These are phyloP conservation scores for Alopecurus myosuroides DNA, from an alignment of 176 grass and related monocot genomes.

Conservation along the genomic window DNA sequence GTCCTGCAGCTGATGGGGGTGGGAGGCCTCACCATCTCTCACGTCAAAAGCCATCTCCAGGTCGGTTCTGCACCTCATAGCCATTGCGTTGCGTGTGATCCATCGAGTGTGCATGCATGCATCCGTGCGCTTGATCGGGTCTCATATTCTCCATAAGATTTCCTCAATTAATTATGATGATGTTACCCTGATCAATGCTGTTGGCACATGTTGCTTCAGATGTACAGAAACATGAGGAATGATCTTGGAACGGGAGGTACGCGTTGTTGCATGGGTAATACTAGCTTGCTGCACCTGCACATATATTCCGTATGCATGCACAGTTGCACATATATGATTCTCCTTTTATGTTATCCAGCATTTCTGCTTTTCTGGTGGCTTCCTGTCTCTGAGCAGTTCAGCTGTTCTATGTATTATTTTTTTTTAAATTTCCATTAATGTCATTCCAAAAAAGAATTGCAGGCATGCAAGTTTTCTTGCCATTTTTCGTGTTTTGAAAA, in stretches of 20 bases:
- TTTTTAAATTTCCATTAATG: neutral
- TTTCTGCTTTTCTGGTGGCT: neutral
- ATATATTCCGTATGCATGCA: neutral
- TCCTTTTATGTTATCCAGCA: neutral
- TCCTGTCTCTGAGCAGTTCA: neutral
- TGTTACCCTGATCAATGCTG: too few relatives aligned
- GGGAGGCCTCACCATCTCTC: slow-evolving; percentile 78
- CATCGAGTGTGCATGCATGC: too few relatives aligned
- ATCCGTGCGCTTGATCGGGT: too few relatives aligned
- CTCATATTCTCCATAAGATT: too few relatives aligned
- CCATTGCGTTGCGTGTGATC: too few relatives aligned
- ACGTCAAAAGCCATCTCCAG: slow-evolving; percentile 97
- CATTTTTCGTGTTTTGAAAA: neutral
- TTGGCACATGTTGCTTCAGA: slow-evolving; percentile 30
- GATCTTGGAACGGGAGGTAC: slow-evolving; percentile 74
- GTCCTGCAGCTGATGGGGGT: slow-evolving; percentile 91
- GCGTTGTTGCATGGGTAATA: neutral
- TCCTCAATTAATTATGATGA: too few relatives aligned
- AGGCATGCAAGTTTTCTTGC: neutral
- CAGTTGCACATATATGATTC: neutral
- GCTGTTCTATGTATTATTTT: neutral
- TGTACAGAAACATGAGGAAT: slow-evolving; percentile 95
- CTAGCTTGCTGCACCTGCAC: too few relatives aligned
- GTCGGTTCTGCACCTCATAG: slow-evolving; percentile 37
- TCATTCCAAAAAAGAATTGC: neutral